Evolutionary conservation across 2,329 filamentous ascomycete species (phyloP).

Genomic region (Albophoma yamanashiensis): DNA sequence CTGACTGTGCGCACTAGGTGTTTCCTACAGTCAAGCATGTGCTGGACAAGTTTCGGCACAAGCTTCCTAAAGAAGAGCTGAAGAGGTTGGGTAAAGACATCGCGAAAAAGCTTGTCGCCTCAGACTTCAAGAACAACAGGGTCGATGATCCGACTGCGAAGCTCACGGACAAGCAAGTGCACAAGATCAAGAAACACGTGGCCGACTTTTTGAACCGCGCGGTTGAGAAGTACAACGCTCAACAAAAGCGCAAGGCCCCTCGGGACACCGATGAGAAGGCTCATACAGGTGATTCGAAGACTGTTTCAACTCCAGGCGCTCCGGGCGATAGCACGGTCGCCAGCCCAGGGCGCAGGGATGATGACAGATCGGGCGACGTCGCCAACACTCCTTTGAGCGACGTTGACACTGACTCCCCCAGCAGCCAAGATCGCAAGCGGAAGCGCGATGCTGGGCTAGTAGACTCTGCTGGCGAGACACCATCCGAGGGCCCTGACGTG

Average conservation of each 20-base stretch:
- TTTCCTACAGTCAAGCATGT: constrained; percentile 79
- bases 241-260: constrained; percentile 46
- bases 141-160: constrained; percentile 65
- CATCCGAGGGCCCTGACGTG: constrained; percentile 44
- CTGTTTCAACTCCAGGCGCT: neutral
- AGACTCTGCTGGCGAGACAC: constrained; percentile 34
- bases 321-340: constrained; percentile 1
- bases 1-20: constrained; percentile 41
- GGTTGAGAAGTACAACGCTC: constrained; percentile 59
- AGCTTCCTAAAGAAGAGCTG: constrained; percentile 69
- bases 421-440: constrained; percentile 48
- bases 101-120: constrained; percentile 80
- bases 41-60: constrained; percentile 76
- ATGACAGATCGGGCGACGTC: constrained; percentile 10
- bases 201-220: constrained; percentile 83
- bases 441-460: constrained; percentile 39
- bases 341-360: constrained; percentile 4
- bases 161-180: constrained; percentile 66
- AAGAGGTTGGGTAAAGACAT: constrained; percentile 57
- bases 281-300: constrained; percentile 6
- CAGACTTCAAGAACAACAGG: constrained; percentile 84
- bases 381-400: constrained; percentile 30
- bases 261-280: constrained; percentile 1
- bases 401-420: constrained; percentile 30
- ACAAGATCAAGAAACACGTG: constrained; percentile 74